phyloP scores from a whole-genome alignment of 805 yeast species.

The Cyberlindnera lachancei region DNA sequence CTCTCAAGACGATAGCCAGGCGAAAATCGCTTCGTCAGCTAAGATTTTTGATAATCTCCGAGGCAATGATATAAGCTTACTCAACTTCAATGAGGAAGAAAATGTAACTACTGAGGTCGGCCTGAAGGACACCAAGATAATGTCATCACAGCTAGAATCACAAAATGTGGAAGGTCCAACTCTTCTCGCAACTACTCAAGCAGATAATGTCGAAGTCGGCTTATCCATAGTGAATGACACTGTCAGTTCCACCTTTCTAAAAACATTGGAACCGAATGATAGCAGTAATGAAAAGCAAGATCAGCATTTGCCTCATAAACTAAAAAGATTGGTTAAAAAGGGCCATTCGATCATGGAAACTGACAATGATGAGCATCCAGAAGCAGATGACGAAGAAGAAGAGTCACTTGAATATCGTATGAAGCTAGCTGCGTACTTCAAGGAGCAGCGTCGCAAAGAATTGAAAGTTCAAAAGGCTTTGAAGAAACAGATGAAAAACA shows the following conservation, averaged over 20 bases:
- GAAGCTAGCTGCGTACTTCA: slow-evolving; percentile 14
- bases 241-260: neutral
- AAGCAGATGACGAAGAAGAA: slow-evolving; percentile 19
- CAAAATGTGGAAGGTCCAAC: neutral
- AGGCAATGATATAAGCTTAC: slow-evolving; percentile 4
- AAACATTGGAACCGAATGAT: neutral
- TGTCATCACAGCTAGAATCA: neutral
- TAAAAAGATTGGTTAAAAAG: slow-evolving; percentile 20
- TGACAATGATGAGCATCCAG: slow-evolving; percentile 17
- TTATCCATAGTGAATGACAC: too few relatives aligned
- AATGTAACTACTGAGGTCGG: too few relatives aligned
- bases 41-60: slow-evolving; percentile 11
- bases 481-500: slow-evolving; percentile 45
- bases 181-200: neutral
- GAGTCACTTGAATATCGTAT: slow-evolving; percentile 15
- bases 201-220: neutral
- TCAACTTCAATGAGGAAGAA: slow-evolving; percentile 1
- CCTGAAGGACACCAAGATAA: neutral
- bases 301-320: neutral
- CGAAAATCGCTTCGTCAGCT: neutral
- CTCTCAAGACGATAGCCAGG: slow-evolving; percentile 4
- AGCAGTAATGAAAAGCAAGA: neutral
- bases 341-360: slow-evolving; percentile 4
- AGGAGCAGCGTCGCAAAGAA: slow-evolving; percentile 18
- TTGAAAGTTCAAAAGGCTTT: slow-evolving; percentile 23